Base-by-base conservation (phyloP, 1,284 basidiomycete species). In the Ceratobasidium papillatum region DNA sequence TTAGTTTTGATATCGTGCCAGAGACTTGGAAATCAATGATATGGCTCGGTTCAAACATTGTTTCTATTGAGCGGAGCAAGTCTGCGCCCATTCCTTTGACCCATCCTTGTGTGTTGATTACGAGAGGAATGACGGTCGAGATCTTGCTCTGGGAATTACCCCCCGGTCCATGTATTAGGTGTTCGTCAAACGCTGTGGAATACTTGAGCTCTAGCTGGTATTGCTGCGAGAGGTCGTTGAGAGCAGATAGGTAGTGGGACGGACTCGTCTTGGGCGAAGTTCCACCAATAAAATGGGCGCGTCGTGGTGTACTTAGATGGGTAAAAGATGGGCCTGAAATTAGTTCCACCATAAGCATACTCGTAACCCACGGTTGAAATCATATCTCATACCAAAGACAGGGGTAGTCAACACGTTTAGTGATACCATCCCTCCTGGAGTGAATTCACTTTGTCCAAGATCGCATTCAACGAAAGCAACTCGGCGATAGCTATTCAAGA, bases 81-180 rank as follows among this genome's bases (percentile, higher is more conserved):
- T 98, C 94, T 22, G 90, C 91, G 1, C 97, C 97, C 0, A 98
- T 88, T 1, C 97, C 97, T 81, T 97, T 98, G 17, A 89, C 88
- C 97, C 97, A 99, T 1, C 97, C 97, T 88, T 97, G 96, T 0
- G 94, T 98, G 81, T 99, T 99, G 73, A 99, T 88, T 9, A 99
- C 87, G 4, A 99, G 87, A 0, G 97, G 97, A 3, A 94, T 86
- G n/a, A 81, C 75, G 72, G 68, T 32, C 14, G 49, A 63, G 7
- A 59, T 51, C 45, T 36, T 64, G 43, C 77, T 25, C 4, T 78
- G 69, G 4, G 71, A 66, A 1, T 79, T 78, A 1, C 77, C 74
- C 0, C 79, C 79, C 34, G 11, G 1, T 7, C 38, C 63, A 25
- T 22, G 1, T 4, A 80, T 75, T 8, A 49, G 78, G 8, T 79